These are phyloP conservation scores for Solanum tacnaense DNA, from an alignment of 257 asterid genomes.

Conservation along the genomic window DNA sequence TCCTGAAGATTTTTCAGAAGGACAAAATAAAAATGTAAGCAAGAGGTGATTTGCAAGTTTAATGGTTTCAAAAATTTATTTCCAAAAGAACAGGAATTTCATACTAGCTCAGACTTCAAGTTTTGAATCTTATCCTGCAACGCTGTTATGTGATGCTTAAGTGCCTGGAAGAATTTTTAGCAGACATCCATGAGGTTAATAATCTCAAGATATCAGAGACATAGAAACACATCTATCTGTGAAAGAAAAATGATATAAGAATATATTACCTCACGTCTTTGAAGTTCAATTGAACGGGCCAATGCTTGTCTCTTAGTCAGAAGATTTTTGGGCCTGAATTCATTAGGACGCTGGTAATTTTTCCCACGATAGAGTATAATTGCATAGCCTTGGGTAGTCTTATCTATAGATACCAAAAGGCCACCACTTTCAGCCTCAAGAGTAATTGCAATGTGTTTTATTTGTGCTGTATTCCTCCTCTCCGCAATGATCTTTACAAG, in stretches of 20 bases:
- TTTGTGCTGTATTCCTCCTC: slow-evolving; percentile 50
- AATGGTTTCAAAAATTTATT: not conserved
- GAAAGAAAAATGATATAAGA: not conserved
- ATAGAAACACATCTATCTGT: not conserved
- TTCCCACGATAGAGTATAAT: slow-evolving; percentile 83
- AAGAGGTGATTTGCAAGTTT: not conserved
- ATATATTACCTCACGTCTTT: slow-evolving; percentile 70
- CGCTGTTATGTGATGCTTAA: slow-evolving; percentile 65
- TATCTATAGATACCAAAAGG: slow-evolving; percentile 72
- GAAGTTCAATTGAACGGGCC: slow-evolving; percentile 86
- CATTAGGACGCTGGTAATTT: slow-evolving; percentile 64
- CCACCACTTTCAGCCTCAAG: slow-evolving; percentile 98
- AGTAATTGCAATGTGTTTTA: slow-evolving; percentile 65
- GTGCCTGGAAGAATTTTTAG: slow-evolving; percentile 38
- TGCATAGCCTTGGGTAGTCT: slow-evolving; percentile 53
- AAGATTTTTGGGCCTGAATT: slow-evolving; percentile 58
- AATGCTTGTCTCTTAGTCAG: slow-evolving; percentile 86
- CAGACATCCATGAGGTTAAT: not conserved
- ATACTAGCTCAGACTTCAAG: slow-evolving; percentile 58
- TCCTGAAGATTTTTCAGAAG: slow-evolving; percentile 33
- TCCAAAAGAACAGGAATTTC: not conserved
- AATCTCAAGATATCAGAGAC: not conserved
- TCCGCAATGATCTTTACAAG: slow-evolving; percentile 72
- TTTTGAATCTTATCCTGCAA: slow-evolving; percentile 55
- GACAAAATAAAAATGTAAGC: not conserved